Base-by-base conservation (phyloP, 2,329 filamentous ascomycete species). In the Fusarium sp. region DNA sequence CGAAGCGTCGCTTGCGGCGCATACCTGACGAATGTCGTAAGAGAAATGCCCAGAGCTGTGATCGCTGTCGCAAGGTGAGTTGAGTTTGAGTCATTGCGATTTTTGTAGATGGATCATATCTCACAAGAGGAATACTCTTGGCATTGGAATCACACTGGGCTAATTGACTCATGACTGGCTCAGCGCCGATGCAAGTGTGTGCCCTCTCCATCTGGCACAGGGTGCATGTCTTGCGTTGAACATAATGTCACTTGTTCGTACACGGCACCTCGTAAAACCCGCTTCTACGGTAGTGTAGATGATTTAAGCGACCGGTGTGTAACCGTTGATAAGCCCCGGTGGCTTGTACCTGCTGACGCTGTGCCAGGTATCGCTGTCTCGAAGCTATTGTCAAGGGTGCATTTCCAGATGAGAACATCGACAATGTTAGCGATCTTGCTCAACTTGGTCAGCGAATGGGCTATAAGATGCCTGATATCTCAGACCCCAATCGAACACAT, bases 181-280 rank as follows among this genome's bases (percentile, higher is more conserved):
- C 55, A 77, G 78, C 71, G 76, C 54, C 70, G 79, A 38, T 81
- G 78, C 68, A 79, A 78, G 65, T 81, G 79, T 50, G 75, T 80
- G 6, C 74, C 74, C 6, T 70, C 72, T 22, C 61, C 72, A 17
- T 72, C 66, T 17, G 77, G 77, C 10, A 68, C 72, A 34, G 75
- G 72, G 31, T 81, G 79, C 57, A 65, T 77, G 24, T 72, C 75
- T 26, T 81, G 78, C 53, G 66, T 77, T 26, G 75, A 77, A 53
- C 78, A 79, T 39, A 72, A 75, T 34, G 66, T 72, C n/a, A 63
- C 72, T 17, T 81, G 78, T 62, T 74, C 75, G 15, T 81, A 76
- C 33, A 79, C 76, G 8, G 68, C 77, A 7, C 79, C 77, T 3
- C 73, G 78, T 8, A 80, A 79, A 68, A 78, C 78, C n/a, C 72